These are phyloP conservation scores for Coccomyxa sp. DNA, from an alignment of 139 green algal species.

Conservation along the genomic window DNA sequence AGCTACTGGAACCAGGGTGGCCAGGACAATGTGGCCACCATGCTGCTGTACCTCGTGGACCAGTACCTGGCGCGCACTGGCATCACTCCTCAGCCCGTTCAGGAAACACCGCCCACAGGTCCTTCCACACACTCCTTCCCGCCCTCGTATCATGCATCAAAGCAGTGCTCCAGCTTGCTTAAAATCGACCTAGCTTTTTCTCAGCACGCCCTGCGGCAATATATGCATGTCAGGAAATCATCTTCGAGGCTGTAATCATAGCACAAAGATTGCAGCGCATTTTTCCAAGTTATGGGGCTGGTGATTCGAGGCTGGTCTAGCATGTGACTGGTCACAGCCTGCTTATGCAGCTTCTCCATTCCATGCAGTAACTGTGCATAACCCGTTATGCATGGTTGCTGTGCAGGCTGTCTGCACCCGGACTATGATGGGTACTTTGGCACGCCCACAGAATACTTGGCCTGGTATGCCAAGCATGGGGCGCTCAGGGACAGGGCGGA, in stretches of 20 bases:
- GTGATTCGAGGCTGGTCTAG: not conserved
- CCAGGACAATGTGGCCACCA: constrained; percentile 73
- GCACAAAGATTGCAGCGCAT: not conserved
- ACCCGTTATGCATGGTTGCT: not conserved
- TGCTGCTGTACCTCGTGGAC: constrained; percentile 85
- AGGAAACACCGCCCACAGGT: constrained; percentile 82
- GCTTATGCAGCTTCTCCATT: not conserved
- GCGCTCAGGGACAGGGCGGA: constrained; percentile 34
- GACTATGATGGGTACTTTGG: constrained; percentile 64
- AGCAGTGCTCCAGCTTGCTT: too few relatives aligned
- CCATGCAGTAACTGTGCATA: not conserved
- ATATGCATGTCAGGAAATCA: too few relatives aligned
- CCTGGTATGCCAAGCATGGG: constrained; percentile 63
- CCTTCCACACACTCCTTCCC: not conserved
- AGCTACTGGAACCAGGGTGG: constrained; percentile 94
- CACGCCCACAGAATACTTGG: constrained; percentile 72
- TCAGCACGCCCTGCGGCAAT: too few relatives aligned
- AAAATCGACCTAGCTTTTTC: too few relatives aligned
- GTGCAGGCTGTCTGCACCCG: constrained; percentile 86
- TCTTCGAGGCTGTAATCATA: not conserved
- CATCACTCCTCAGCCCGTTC: constrained; percentile 11
- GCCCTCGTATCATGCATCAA: too few relatives aligned
- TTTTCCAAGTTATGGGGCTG: not conserved
- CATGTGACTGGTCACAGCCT: not conserved
- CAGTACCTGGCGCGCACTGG: constrained; percentile 48